These are phyloP conservation scores for Cryomyces antarcticus DNA, from an alignment of 495 filamentous ascomycete genomes.

Conservation along the genomic window DNA sequence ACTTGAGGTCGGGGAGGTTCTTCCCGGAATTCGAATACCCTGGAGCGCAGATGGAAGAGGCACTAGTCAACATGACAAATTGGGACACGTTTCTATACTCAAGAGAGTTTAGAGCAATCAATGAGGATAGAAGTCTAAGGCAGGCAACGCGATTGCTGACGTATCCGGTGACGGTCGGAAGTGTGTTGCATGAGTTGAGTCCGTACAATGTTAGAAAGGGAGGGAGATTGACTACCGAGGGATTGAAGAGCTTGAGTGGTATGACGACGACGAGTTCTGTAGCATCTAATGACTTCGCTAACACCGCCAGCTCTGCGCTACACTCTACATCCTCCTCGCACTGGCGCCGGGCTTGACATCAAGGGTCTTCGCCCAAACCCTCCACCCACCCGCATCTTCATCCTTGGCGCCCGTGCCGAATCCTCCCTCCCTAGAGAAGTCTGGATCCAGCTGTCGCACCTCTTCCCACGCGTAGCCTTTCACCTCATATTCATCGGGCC, in stretches of 20 bases:
- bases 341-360: constrained; percentile 52
- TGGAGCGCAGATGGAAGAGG: constrained; percentile 71
- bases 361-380: constrained; percentile 64
- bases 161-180: constrained; percentile 79
- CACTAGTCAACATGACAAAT: constrained; percentile 87
- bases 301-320: constrained; percentile 58
- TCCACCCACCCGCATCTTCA: constrained; percentile 77
- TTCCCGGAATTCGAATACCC: constrained; percentile 92
- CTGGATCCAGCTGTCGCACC: constrained; percentile 76
- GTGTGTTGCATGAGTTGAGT: constrained; percentile 80
- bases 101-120: constrained; percentile 69
- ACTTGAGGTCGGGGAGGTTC: constrained; percentile 69
- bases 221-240: constrained; percentile 62
- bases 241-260: constrained; percentile 83
- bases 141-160: constrained; percentile 85
- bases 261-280: constrained; percentile 14
- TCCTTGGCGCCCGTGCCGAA: constrained; percentile 87
- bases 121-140: constrained; percentile 66
- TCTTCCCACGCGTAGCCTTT: constrained; percentile 65
- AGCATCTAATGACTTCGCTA: constrained; percentile 1
- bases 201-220: constrained; percentile 61
- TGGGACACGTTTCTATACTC: constrained; percentile 95
- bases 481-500: constrained; percentile 91
- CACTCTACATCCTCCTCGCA: constrained; percentile 68
- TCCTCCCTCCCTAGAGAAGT: constrained; percentile 84